Evolutionary conservation across 345 rosid genomes (phyloP), one percentile per base, ranked within the genome.

Genomic region (Cardamine resedifolia): DNA sequence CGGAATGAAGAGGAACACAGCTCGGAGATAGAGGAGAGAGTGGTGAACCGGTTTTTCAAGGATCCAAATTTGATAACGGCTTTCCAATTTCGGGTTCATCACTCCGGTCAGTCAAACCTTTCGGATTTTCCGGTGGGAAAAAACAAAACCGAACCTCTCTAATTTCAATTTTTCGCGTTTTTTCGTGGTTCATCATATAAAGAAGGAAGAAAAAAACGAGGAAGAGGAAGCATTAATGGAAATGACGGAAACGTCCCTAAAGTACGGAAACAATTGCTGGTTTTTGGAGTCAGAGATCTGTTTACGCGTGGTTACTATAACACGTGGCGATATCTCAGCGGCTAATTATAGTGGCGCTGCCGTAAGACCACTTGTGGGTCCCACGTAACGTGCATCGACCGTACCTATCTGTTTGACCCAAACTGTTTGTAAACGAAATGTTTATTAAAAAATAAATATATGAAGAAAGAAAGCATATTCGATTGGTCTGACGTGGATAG

Each of bases 1-100:
- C 2, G 95, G 96, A 45, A 88, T 92, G 45, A 92, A 90, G 71
- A 92, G 81, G 80, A 90, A 90, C 75, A 88, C 85, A 68, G 86
- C 90, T 58, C 94, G 94, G 77, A 85, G 87, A 75, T 78, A 77
- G 82, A 90, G 88, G 34, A 83, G 83, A 68, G 79, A 85, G 49
- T 85, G 87, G 73, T 81, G 87, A 74, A 66, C 69, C 49, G 84
- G 82, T 61, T 80, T 71, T 44, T 68, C 80, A 33, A 81, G 85
- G 44, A 48, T 74, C 82, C 77, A 72, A 73, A 67, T 55, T 56
- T 67, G 62, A 21, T 41, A 64, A 68, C 58, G 45, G 50, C 58
- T 56, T 14, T 16, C 53, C 5, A 43, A 51, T 44, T 72, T 86
- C 81, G 84, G 77, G 50, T 81, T 85, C 93, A 86, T 86, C 61